A percentile compares a stretch with the other conserved stretches of the same genome.
phyloP scores from a whole-genome alignment of 1,139 yeast genomes.

The Groenewaldozyma auringiensis region DNA sequence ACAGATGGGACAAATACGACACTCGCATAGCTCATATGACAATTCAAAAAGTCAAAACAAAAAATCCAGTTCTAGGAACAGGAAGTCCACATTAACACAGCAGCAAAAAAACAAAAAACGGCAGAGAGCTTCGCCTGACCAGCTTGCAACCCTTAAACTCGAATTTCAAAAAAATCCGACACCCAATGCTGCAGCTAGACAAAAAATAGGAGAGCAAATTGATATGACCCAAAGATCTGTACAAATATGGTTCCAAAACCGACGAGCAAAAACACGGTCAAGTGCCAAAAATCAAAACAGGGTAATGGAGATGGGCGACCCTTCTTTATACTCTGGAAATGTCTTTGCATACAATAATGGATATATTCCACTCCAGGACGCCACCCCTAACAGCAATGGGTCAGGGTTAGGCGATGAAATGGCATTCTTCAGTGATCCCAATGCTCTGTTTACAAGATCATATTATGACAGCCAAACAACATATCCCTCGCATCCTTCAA shows the following conservation, averaged over 20 bases:
- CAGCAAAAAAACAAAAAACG: slow-evolving; percentile 37
- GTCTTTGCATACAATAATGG: slow-evolving; percentile 6
- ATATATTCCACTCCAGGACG: background rate
- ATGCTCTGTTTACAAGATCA: background rate
- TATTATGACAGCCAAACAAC: background rate
- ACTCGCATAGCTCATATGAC: background rate
- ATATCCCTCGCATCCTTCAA: background rate
- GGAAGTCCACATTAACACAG: slow-evolving; percentile 32
- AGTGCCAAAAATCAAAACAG: slow-evolving; percentile 11
- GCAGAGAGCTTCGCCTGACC: slow-evolving; percentile 71
- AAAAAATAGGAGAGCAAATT: slow-evolving; percentile 62
- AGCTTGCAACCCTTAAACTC: slow-evolving; percentile 54
- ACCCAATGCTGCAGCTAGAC: slow-evolving; percentile 45
- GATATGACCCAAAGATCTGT: slow-evolving; percentile 90
- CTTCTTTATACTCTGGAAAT: slow-evolving; percentile 2
- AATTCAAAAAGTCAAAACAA: background rate
- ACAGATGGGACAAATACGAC: background rate
- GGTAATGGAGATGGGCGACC: slow-evolving; percentile 4
- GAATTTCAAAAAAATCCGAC: slow-evolving; percentile 65
- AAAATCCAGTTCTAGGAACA: slow-evolving; percentile 8
- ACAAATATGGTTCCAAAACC: slow-evolving; percentile 90
- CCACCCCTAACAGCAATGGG: background rate
- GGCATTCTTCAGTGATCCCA: background rate
- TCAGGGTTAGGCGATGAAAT: background rate
- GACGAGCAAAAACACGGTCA: slow-evolving; percentile 73